Evolutionary conservation across 371 early-diverging fungal species (phyloP).

Genomic region (Syncephalastrum monosporum): DNA sequence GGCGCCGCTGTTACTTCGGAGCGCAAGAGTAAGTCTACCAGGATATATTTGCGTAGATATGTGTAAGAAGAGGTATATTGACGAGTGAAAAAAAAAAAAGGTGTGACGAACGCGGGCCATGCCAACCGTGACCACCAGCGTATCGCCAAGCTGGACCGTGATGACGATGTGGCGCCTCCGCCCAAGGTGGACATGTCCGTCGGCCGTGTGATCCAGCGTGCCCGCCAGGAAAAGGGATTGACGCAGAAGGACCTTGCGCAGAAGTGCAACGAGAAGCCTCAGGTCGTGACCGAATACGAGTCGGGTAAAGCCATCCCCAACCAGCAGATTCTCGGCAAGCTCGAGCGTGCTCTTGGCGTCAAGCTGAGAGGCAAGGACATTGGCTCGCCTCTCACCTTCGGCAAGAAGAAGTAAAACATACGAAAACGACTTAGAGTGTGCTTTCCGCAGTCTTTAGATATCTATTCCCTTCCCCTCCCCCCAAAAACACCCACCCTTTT

Average conservation of each 20-base stretch:
- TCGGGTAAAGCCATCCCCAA: conserved; percentile 87
- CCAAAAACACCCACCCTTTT: too few species aligned
- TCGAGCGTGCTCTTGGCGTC: conserved; percentile 89
- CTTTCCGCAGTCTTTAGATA: too few species aligned
- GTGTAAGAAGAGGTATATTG: not conserved
- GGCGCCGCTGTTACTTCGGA: conserved; percentile 75
- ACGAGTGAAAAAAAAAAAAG: conserved; percentile 8
- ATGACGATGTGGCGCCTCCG: conserved; percentile 81
- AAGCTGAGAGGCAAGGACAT: conserved; percentile 91
- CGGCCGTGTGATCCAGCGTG: conserved; percentile 84
- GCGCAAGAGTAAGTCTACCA: conserved; percentile 54
- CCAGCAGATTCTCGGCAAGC: conserved; percentile 88
- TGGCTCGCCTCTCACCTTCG: conserved; percentile 69
- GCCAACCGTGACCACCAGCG: conserved; percentile 74
- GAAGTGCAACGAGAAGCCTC: conserved; percentile 81
- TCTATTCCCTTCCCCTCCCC: too few species aligned
- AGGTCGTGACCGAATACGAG: conserved; percentile 88
- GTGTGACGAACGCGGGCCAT: conserved; percentile 67
- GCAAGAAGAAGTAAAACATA: conserved; percentile 58
- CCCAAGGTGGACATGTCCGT: conserved; percentile 75
- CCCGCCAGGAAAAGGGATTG: conserved; percentile 71
- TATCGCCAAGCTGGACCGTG: conserved; percentile 87
- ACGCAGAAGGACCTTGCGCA: conserved; percentile 92
- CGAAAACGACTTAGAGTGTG: too few species aligned
- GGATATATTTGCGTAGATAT: not conserved